Base-by-base conservation (phyloP, 768 basidiomycete genomes). In the Hericium coralloides region DNA sequence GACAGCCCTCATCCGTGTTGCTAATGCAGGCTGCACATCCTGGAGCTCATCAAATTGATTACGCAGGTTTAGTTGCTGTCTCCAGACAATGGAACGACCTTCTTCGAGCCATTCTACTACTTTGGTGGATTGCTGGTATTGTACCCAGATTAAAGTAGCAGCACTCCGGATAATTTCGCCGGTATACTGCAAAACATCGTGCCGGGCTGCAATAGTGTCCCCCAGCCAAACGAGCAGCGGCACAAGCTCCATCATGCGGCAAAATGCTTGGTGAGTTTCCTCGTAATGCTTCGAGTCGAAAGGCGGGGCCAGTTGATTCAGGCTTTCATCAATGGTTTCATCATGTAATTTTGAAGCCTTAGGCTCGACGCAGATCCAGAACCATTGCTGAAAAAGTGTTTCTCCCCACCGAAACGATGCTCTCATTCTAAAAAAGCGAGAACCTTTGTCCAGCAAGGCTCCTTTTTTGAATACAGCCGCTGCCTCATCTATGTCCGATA, bases 51-150 rank as follows among this genome's bases (percentile, higher is more conserved):
- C 57, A 18, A 64, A 12, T 10, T 61, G 60, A 9, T 50, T 53
- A 2, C 64, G 64, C 22, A 65, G 61, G 5, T 55, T 57, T n/a
- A 61, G 58, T 12, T 62, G n/a, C 47, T 65, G 63, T 17, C 55
- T 52, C 64, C 64, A 65, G 14, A 65, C 49, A 26, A 65, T 55
- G 22, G 53, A 58, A 3, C 64, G 63, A 25, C 64, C 64, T 47
- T 65, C 52, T 20, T 65, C 64, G 2, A 61, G 22, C 64, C 64
- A 65, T 38, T 59, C 64, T 6, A 65, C 7, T 22, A 64, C 64
- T 15, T 45, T 45, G n/a, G 17, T 20, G 12, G 43, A 20, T 20
- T 8, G 17, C n/a, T 45, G 17, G 14, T 20, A 45, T n/a, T 45
- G n/a, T 8, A 18, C 6, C 43, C 8, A 8, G 20, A 45, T 45